Evolutionary conservation across 306 rosid species (phyloP), one percentile per base, ranked within the genome.

Genomic region (Coriaria nepalensis): DNA sequence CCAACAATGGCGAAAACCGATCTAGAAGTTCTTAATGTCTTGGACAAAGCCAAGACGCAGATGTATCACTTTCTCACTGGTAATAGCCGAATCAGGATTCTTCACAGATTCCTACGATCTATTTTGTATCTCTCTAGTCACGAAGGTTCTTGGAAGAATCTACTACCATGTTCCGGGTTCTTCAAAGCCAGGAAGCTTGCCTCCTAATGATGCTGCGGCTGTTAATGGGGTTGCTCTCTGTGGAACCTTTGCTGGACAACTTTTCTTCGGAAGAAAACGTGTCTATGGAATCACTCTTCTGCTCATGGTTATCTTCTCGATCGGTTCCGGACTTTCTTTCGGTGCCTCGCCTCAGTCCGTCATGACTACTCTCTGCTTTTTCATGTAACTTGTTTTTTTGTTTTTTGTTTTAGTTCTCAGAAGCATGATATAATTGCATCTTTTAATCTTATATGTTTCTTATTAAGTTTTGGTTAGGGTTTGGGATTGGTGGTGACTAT

Each of bases 31-130:
- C 29, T 20, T 20, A 3, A n/a, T n/a, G n/a, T n/a, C n/a, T n/a
- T n/a, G n/a, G n/a, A n/a, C n/a, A n/a, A n/a, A n/a, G n/a, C n/a
- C n/a, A n/a, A n/a, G n/a, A n/a, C n/a, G n/a, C n/a, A n/a, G n/a
- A n/a, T n/a, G n/a, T n/a, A n/a, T n/a, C n/a, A n/a, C n/a, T n/a
- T n/a, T n/a, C n/a, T n/a, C n/a, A n/a, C n/a, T n/a, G n/a, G n/a
- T n/a, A n/a, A 20, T 20, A 20, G 29, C 29, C 1, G 29, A 3
- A 20, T 20, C 29, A 3, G 59, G 59, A 12, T 54, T 54, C 39
- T 40, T 54, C 49, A 54, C 59, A 4, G 59, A 54, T 33, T 47
- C 59, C n/a, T 54, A 54, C 40, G 59, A 54, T 43, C 20, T 54
- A 32, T 54, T 54, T 33, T 54, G 59, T 39, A 43, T 54, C 38